Conservation (phyloP, 1,139 yeast genomes). For the Scheffersomyces lignicola region DNA sequence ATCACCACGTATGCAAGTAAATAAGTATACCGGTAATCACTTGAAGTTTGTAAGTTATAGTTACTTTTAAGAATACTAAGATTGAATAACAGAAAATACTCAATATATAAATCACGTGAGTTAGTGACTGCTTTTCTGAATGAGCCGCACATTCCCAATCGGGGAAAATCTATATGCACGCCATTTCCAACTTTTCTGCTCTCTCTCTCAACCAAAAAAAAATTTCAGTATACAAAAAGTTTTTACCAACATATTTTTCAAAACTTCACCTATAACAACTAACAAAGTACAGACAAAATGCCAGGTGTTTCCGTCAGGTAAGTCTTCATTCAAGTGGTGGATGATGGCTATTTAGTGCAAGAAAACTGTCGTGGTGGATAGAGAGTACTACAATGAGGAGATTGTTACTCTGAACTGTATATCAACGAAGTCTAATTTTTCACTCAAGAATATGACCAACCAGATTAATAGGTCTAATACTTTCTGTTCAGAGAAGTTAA, state of each 20-base stretch:
- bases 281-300: slow-evolving; percentile 47
- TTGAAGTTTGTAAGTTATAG: no score
- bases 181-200: background rate
- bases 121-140: slow-evolving; percentile 27
- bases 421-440: slow-evolving; percentile 1
- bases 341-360: slow-evolving; percentile 1
- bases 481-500: no score
- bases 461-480: no score
- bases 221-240: slow-evolving; percentile 8
- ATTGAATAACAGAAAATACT: no score
- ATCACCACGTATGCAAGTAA: no score
- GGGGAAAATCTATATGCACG: slow-evolving; percentile 3
- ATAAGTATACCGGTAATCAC: no score
- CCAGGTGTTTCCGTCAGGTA: slow-evolving; percentile 99
- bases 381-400: slow-evolving; percentile 13
- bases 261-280: slow-evolving; percentile 14
- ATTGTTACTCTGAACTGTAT: slow-evolving; percentile 1
- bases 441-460: no score
- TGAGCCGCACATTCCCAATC: slow-evolving; percentile 5
- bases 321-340: slow-evolving; percentile 35
- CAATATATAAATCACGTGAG: no score
- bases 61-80: no score
- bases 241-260: slow-evolving; percentile 4
- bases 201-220: slow-evolving; percentile 5
- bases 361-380: slow-evolving; percentile 33